Conservation (phyloP, 805 yeast species). For the Zygoascus tannicola region DNA sequence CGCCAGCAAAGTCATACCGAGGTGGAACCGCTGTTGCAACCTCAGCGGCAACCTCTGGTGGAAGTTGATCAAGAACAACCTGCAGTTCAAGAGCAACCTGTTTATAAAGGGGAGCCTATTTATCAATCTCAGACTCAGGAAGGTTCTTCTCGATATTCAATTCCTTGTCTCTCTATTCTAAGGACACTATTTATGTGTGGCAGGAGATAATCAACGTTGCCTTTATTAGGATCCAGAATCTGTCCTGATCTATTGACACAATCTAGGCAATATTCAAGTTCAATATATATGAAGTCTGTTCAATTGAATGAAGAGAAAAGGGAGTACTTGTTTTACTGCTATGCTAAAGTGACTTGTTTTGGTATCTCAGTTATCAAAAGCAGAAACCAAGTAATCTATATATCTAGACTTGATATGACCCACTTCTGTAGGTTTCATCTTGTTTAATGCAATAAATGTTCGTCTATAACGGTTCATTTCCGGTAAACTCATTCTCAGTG, state of each 20-base stretch:
- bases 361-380: background rate
- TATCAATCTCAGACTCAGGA: constrained; percentile 2
- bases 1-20: background rate
- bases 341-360: too few relatives aligned
- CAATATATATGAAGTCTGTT: too few relatives aligned
- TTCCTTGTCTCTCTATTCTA: background rate
- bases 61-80: constrained; percentile 11
- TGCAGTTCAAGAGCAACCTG: constrained; percentile 7
- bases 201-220: background rate
- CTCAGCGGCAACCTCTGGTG: constrained; percentile 20
- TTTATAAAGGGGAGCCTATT: constrained; percentile 4
- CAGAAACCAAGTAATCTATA: constrained; percentile 46
- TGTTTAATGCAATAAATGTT: constrained; percentile 70
- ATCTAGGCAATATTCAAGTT: too few relatives aligned
- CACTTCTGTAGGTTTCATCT: constrained; percentile 63
- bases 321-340: too few relatives aligned
- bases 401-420: constrained; percentile 63
- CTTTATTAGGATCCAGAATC: too few relatives aligned
- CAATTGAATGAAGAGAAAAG: too few relatives aligned
- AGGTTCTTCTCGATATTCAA: background rate
- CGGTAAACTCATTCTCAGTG: constrained; percentile 56
- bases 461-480: constrained; percentile 78
- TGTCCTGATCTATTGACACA: too few relatives aligned
- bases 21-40: too few relatives aligned
- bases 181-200: background rate